Base-by-base conservation (phyloP, 1,284 basidiomycete genomes). In the Prillingera fragicola region DNA sequence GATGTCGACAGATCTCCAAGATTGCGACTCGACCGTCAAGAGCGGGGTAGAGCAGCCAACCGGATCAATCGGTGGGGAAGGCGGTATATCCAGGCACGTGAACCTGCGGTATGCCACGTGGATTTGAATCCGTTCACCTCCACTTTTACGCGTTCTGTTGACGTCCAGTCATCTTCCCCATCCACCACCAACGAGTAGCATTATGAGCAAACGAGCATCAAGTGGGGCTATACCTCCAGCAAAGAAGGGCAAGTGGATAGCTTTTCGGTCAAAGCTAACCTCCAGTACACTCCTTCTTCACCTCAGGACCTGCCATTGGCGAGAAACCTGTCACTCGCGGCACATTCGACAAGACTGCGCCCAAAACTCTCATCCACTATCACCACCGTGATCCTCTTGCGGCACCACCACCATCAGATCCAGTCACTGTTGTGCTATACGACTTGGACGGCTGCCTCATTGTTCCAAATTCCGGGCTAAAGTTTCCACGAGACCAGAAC, bases 401-500 rank as follows among this genome's bases (percentile, higher is more conserved):
- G n/a, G 31, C 9, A 4, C 40, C 55, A 12, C 22, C 45, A 17
- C 38, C 52, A 9, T 14, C 37, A 8, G 47, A 52, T 13, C 57
- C 59, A 14, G 43, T 67, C 18, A 83, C 81, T 51, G 77, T 91
- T 15, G 85, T 88, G 5, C 78, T 83, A 6, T 88, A 90, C 57
- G 89, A 94, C 62, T 73, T 95, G 5, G 90, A 95, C 62, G 89
- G 87, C 0, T 92, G 88, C 0, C 59, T 94, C 42, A 89, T 95
- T 62, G 79, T 80, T 55, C 78, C 79, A 3, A 73, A 71, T 29
- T 74, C 75, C 33, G 76, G 73, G n/a, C 70, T 63, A 33, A 72
- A 70, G 54, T 79, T 76, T 47, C 74, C 71, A 12, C 72, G 62
- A 53, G 65, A 61, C 19, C 62, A 75, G 34, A 63, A 72, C 1